Base-by-base conservation (phyloP, 306 rosid species). In the Prunus campanulata region DNA sequence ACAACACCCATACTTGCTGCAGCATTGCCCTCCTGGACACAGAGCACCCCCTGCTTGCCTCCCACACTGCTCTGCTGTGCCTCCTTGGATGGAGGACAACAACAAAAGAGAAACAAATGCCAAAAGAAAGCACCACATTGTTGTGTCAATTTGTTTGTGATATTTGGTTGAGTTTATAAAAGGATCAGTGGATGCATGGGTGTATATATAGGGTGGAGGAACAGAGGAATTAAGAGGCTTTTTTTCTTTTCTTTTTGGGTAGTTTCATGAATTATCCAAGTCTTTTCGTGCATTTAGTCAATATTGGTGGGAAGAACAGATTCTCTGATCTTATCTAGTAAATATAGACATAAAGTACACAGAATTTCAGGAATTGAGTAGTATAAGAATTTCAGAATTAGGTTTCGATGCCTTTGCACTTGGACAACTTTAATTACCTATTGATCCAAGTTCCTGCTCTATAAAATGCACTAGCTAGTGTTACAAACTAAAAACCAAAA, bases 1-100 rank as follows among this genome's bases (percentile, higher is more conserved):
- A 16, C 92, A 86, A 90, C 90, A 88, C 27, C 92, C 92, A 8
- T 6, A 84, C 29, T 82, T 2, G 82, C 92, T 88, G 78, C 92
- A 88, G 71, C 92, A 88, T 3, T 56, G 25, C 2, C 87, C 87
- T 2, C 86, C 87, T 0, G 87, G 84, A 56, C 92, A 88, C 32
- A 69, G 0, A 0, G 83, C 88, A 50, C 88, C 88, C n/a, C 90
- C 71, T 7, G 76, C 79, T 68, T 80, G 83, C 18, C 14, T n/a
- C 5, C 83, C 83, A 57, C 83, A 79, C 48, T 79, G 79, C 75
- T 79, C 79, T 10, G 83, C 75, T 4, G 39, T 44, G 39, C 50
- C 72, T 30, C 39, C 72, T 72, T 27, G 74, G 35, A 55, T 57
- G 8, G 19, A 39, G 42, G 15, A 47, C 57, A 79, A n/a, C 11